A percentile compares a stretch with the other conserved stretches of the same genome.
Evolutionary conservation across 2,329 filamentous ascomycete species (phyloP).

Genomic region (Pochonia chlamydosporia): DNA sequence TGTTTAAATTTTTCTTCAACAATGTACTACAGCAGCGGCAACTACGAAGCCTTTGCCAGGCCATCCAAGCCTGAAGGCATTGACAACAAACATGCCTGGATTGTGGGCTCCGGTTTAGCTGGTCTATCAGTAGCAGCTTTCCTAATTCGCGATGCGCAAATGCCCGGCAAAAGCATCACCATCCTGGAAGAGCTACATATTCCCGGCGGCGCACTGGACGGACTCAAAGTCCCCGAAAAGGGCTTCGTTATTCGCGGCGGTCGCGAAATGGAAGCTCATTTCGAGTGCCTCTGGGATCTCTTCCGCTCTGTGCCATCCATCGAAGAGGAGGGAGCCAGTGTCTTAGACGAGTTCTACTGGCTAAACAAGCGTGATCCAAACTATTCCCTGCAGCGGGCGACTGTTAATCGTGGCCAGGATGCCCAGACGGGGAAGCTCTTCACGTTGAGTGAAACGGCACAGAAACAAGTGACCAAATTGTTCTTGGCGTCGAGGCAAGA

Average conservation of each 20-base stretch:
- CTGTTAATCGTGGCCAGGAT: slow-evolving; percentile 20
- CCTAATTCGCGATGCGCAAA: no score
- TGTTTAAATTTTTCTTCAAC: no score
- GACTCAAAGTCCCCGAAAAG: slow-evolving; percentile 11
- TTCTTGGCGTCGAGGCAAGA: no score
- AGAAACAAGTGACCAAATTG: slow-evolving; percentile 14
- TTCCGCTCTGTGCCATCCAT: slow-evolving; percentile 23
- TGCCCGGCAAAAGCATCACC: no score
- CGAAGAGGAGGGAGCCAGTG: slow-evolving; percentile 19
- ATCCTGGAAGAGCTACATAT: no score
- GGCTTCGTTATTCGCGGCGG: slow-evolving; percentile 26
- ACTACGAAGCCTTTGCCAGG: no score
- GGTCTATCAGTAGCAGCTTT: no score
- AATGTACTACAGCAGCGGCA: no score
- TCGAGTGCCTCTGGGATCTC: slow-evolving; percentile 20
- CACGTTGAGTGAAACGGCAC: slow-evolving; percentile 20
- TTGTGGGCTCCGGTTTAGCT: no score
- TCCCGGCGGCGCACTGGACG: no score
- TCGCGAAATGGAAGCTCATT: slow-evolving; percentile 24
- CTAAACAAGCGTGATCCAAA: slow-evolving; percentile 16
- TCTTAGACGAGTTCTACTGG: slow-evolving; percentile 25
- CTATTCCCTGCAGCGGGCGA: slow-evolving; percentile 21
- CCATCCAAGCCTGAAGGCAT: no score
- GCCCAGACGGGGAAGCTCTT: slow-evolving; percentile 18
- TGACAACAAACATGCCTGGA: no score